Conservation (phyloP, 2,329 filamentous ascomycete genomes). For the Alternaria longipes region DNA sequence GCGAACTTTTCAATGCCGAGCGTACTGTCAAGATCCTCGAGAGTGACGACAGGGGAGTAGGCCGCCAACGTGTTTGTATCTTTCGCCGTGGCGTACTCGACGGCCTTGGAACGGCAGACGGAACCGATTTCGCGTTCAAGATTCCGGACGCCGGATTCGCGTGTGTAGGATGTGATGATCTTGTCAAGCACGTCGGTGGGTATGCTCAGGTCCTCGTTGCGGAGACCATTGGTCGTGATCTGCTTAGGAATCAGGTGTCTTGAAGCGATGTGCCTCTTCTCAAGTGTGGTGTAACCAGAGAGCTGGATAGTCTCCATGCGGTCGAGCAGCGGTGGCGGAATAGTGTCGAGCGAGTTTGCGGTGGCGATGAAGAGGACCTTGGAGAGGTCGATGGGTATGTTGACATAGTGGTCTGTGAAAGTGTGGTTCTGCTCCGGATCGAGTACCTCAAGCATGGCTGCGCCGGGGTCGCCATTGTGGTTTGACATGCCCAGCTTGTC, state of each 20-base stretch:
- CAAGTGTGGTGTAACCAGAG: constrained; percentile 93
- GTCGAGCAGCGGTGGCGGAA: constrained; percentile 90
- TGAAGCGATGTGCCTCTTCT: constrained; percentile 94
- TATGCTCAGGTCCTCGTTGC: constrained; percentile 76
- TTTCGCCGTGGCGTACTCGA: constrained; percentile 90
- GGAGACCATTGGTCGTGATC: constrained; percentile 86
- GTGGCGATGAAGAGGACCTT: constrained; percentile 98
- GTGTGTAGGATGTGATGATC: constrained; percentile 95
- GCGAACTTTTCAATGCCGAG: constrained; percentile 93
- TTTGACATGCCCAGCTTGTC: constrained; percentile 94
- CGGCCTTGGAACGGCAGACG: constrained; percentile 85
- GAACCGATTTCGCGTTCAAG: constrained; percentile 94
- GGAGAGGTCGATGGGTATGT: constrained; percentile 92
- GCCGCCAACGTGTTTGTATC: constrained; percentile 70
- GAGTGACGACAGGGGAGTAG: constrained; percentile 77
- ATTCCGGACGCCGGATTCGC: constrained; percentile 94
- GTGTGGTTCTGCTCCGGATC: constrained; percentile 97
- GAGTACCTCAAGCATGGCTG: constrained; percentile 96
- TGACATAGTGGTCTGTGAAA: constrained; percentile 96
- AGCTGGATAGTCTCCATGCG: constrained; percentile 96
- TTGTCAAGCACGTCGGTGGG: constrained; percentile 88
- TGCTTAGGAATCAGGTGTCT: constrained; percentile 97
- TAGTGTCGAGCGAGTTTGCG: constrained; percentile 93
- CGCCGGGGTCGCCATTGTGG: constrained; percentile 93
- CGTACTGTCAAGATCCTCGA: constrained; percentile 87